Percentiles rank a stretch among this genome's conserved stretches.
phyloP scores from a whole-genome alignment of 805 yeast species.

The Helenozyma baotianmanensis region DNA sequence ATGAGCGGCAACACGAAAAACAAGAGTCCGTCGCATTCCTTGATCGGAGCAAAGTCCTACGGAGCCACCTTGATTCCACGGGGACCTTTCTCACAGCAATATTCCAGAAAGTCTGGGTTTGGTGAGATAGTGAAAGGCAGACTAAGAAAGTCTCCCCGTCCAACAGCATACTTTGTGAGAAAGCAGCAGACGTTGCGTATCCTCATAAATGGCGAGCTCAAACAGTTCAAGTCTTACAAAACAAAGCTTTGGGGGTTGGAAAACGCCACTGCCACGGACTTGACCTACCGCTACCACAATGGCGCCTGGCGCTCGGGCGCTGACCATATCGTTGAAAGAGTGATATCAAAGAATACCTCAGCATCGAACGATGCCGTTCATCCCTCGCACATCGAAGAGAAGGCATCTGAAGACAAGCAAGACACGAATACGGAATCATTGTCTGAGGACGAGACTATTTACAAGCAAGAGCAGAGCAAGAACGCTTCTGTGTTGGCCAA shows the following conservation, averaged over 20 bases:
- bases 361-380: too few species aligned
- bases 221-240: conserved; percentile 57
- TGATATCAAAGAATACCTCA: conserved; percentile 26
- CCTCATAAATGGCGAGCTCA: conserved; percentile 51
- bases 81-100: conserved; percentile 17
- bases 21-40: conserved; percentile 25
- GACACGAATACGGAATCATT: not conserved
- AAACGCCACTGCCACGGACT: conserved; percentile 52
- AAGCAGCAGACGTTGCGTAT: conserved; percentile 63
- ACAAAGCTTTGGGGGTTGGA: conserved; percentile 90
- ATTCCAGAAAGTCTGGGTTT: conserved; percentile 29
- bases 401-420: conserved; percentile 14
- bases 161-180: conserved; percentile 28
- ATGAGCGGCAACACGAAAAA: conserved; percentile 32
- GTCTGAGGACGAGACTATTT: too few species aligned
- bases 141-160: conserved; percentile 52
- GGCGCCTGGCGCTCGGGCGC: conserved; percentile 79
- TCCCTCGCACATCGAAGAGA: too few species aligned
- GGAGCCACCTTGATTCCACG: conserved; percentile 31
- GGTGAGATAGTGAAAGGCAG: conserved; percentile 54
- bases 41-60: conserved; percentile 33
- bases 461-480: conserved; percentile 21
- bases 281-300: conserved; percentile 57
- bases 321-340: conserved; percentile 71
- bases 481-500: conserved; percentile 44